phyloP scores from a whole-genome alignment of 768 basidiomycete genomes.

The Cystobasidium onofrii region DNA sequence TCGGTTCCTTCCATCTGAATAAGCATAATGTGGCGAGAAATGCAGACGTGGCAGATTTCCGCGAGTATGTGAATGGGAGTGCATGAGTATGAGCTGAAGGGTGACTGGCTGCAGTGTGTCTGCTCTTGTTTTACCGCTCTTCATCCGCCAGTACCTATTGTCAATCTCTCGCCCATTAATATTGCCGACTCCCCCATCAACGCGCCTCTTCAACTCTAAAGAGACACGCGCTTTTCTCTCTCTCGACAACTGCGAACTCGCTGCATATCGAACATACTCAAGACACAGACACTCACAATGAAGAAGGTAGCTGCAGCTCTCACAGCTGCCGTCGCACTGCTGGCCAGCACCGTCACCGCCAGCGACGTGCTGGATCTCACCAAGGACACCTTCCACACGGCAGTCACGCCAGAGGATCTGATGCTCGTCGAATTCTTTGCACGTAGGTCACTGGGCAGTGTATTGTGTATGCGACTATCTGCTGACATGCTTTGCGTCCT shows the following conservation, averaged over 20 bases:
- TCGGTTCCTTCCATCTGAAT: too few relatives aligned
- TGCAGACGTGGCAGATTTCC: too few relatives aligned
- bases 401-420: constrained; percentile 33
- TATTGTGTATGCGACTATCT: neutral
- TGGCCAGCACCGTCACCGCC: constrained; percentile 42
- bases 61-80: too few relatives aligned
- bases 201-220: too few relatives aligned
- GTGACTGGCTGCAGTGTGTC: too few relatives aligned
- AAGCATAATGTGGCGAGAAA: too few relatives aligned
- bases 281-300: neutral
- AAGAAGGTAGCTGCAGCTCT: constrained; percentile 7
- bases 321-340: constrained; percentile 14
- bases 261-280: neutral
- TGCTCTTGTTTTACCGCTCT: too few relatives aligned
- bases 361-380: constrained; percentile 77
- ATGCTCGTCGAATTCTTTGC: constrained; percentile 88
- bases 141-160: too few relatives aligned
- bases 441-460: constrained; percentile 47
- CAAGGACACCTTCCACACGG: constrained; percentile 32
- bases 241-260: neutral
- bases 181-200: too few relatives aligned
- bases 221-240: too few relatives aligned
- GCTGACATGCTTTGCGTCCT: neutral
- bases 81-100: too few relatives aligned
- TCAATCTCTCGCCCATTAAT: too few relatives aligned